Evolutionary conservation across 2,329 filamentous ascomycete species (phyloP).

Genomic region (Paraphaeosphaeria minitans): DNA sequence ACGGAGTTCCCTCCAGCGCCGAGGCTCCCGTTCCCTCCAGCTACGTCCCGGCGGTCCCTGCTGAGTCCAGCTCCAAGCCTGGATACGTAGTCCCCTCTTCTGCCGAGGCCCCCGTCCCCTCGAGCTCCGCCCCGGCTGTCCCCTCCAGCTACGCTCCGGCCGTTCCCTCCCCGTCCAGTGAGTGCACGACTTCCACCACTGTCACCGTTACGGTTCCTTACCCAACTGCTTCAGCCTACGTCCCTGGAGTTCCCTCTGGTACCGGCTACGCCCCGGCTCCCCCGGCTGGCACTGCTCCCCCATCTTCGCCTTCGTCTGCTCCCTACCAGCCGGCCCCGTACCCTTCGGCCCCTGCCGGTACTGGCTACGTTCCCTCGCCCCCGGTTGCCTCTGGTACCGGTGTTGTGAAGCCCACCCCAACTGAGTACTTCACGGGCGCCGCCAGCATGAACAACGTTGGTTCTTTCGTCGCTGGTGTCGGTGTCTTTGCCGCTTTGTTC

Average conservation of each 20-base stretch:
- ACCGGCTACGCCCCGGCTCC: constrained; percentile 22
- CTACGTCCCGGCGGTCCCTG: constrained; percentile 1
- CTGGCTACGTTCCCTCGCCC: constrained; percentile 20
- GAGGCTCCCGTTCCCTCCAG: neutral
- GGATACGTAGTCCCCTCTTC: constrained; percentile 1
- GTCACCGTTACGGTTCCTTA: constrained; percentile 50
- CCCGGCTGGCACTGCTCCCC: constrained; percentile 24
- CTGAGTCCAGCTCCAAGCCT: neutral
- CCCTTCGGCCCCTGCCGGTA: constrained; percentile 24
- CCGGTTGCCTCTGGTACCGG: constrained; percentile 24
- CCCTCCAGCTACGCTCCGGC: constrained; percentile 20
- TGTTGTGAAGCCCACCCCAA: constrained; percentile 36
- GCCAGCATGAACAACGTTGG: constrained; percentile 43
- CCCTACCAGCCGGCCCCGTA: constrained; percentile 42
- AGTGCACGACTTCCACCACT: constrained; percentile 51
- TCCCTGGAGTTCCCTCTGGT: constrained; percentile 41
- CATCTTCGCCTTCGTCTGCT: no score
- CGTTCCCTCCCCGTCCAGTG: constrained; percentile 19
- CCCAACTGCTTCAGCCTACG: constrained; percentile 25
- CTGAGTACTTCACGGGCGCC: constrained; percentile 45
- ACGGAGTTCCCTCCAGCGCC: neutral
- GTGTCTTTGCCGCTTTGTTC: constrained; percentile 51
- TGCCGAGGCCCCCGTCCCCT: constrained; percentile 7
- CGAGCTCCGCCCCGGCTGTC: constrained; percentile 18
- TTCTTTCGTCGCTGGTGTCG: constrained; percentile 48